These are phyloP conservation scores for Chimonanthus salicifolius DNA, from an alignment of 164 flowering plant species.

Conservation along the genomic window DNA sequence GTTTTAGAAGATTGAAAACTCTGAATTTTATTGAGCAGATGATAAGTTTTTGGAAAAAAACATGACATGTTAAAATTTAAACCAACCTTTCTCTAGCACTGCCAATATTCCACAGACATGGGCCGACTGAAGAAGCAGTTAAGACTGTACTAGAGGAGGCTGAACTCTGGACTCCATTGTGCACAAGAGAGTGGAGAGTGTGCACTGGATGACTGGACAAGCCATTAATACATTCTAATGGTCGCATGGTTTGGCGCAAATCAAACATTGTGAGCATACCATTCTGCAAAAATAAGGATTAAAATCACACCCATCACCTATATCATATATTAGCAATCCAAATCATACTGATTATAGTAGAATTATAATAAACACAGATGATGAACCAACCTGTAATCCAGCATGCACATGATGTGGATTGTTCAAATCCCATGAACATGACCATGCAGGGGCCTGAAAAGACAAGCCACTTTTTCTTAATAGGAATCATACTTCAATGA, in stretches of 20 bases:
- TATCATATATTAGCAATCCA: background rate
- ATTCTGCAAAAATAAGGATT: constrained; percentile 45
- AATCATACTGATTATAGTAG: background rate
- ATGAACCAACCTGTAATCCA: constrained; percentile 68
- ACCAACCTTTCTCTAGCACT: constrained; percentile 50
- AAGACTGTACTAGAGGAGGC: constrained; percentile 40
- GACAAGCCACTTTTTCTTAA: background rate
- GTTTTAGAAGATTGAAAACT: too few species aligned
- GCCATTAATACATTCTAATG: constrained; percentile 50
- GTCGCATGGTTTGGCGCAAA: constrained; percentile 61
- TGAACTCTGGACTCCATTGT: constrained; percentile 14
- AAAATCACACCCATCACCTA: background rate
- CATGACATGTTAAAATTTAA: background rate
- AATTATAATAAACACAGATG: background rate
- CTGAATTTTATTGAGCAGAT: too few species aligned
- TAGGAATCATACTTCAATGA: background rate
- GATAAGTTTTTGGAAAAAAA: too few species aligned
- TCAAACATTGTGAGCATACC: constrained; percentile 78
- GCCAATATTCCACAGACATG: constrained; percentile 62
- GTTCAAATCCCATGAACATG: constrained; percentile 86
- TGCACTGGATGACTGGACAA: constrained; percentile 63
- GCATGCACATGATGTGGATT: constrained; percentile 59
- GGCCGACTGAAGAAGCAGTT: constrained; percentile 73
- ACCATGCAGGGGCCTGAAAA: constrained; percentile 81
- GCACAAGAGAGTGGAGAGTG: constrained; percentile 51